A percentile compares a stretch with the other conserved stretches of the same genome.
Conservation (phyloP, 1,284 basidiomycete species). For the Ustilago sp. region DNA sequence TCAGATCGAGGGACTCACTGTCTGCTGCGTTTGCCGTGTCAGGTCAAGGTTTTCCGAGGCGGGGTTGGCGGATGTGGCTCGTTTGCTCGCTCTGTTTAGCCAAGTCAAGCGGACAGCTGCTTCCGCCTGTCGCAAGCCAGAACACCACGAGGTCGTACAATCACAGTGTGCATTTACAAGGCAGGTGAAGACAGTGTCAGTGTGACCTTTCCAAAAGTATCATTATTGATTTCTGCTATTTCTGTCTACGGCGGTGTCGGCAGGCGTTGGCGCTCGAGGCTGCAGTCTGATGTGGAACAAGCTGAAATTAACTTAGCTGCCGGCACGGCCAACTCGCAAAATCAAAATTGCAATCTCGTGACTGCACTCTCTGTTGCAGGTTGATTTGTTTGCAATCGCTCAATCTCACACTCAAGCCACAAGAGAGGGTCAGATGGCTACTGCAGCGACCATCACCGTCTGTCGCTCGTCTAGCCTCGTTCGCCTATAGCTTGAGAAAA, state of each 20-base stretch:
- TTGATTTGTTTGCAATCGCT: conserved; percentile 2
- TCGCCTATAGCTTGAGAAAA: not conserved
- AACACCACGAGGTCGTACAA: not conserved
- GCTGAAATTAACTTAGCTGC: not conserved
- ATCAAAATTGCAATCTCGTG: not conserved
- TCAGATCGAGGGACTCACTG: not conserved
- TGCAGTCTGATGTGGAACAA: not conserved
- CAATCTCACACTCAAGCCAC: not conserved
- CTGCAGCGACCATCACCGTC: not conserved
- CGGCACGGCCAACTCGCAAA: not conserved
- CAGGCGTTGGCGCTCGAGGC: not conserved
- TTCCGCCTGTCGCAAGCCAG: not conserved
- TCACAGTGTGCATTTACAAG: not conserved
- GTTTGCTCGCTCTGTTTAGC: not conserved
- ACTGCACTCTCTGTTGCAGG: not conserved
- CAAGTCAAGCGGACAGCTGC: conserved; percentile 2
- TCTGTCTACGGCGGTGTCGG: not conserved
- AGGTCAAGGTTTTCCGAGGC: conserved; percentile 22
- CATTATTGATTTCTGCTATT: not conserved
- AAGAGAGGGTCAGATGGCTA: not conserved
- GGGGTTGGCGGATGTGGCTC: conserved; percentile 3
- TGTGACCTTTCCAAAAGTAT: not conserved
- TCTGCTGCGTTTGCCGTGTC: not conserved
- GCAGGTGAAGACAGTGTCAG: not conserved
- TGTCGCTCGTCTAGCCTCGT: not conserved